Evolutionary conservation across 2,329 filamentous ascomycete genomes (phyloP).

Genomic region (Kalmusia sp.): DNA sequence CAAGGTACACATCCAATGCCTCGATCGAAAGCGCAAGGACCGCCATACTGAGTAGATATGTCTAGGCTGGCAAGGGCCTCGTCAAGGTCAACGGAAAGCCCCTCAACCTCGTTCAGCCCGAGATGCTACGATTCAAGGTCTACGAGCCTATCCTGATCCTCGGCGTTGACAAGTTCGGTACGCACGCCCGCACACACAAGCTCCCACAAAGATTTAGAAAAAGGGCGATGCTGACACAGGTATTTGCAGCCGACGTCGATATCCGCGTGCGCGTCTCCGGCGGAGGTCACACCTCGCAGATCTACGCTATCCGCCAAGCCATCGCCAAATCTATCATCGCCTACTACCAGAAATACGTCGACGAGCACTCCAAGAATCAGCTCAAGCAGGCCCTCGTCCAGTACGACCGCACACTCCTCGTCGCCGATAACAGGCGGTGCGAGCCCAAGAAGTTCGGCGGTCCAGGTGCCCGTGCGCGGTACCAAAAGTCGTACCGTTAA

Average conservation of each 20-base stretch:
- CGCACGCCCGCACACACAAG: conserved; percentile 26
- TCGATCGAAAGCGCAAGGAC: conserved; percentile 29
- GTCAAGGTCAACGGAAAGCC: conserved; percentile 99
- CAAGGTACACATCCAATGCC: conserved; percentile 68
- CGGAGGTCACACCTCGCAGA: conserved; percentile 96
- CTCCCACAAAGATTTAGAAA: conserved; percentile 14
- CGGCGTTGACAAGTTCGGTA: conserved; percentile 93
- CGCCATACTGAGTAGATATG: conserved; percentile 33
- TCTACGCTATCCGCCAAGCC: conserved; percentile 98
- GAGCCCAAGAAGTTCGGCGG: conserved; percentile 99
- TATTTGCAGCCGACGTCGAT: conserved; percentile 77
- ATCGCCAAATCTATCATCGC: conserved; percentile 96
- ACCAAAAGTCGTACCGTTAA: conserved; percentile 99
- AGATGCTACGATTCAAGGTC: conserved; percentile 99
- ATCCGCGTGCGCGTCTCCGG: conserved; percentile 96
- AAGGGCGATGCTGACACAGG: conserved; percentile 18
- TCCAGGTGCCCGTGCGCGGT: conserved; percentile 92
- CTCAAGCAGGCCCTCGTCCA: conserved; percentile 96
- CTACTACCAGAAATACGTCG: conserved; percentile 99
- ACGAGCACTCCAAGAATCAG: conserved; percentile 99
- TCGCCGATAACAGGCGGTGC: conserved; percentile 98
- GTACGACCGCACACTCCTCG: conserved; percentile 96
- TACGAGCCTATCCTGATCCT: conserved; percentile 99
- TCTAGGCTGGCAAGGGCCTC: conserved; percentile 79
- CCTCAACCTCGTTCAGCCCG: conserved; percentile 90